phyloP scores from a whole-genome alignment of 2,329 filamentous ascomycete genomes.

The Monosporascus ibericus region DNA sequence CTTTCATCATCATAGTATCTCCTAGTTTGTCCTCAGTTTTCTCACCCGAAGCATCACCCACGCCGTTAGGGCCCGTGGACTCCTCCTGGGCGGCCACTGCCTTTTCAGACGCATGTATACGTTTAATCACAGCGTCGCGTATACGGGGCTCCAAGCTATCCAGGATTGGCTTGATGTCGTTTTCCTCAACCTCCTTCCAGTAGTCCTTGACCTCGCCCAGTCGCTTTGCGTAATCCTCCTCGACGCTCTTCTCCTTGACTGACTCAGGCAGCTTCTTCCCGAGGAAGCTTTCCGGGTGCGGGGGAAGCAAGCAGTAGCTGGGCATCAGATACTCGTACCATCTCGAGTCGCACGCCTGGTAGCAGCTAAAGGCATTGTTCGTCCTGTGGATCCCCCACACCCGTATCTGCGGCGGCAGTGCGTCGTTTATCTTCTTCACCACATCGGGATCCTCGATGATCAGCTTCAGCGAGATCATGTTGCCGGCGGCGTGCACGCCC shows the following conservation, averaged over 20 bases:
- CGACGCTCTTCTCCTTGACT: slow-evolving; percentile 65
- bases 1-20: neutral
- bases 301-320: slow-evolving; percentile 85
- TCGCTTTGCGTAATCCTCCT: slow-evolving; percentile 60
- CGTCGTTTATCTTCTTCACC: slow-evolving; percentile 83
- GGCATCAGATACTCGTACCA: slow-evolving; percentile 98
- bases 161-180: slow-evolving; percentile 67
- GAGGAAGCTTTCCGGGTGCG: slow-evolving; percentile 81
- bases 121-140: slow-evolving; percentile 55
- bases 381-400: slow-evolving; percentile 92
- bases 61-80: slow-evolving; percentile 7
- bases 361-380: slow-evolving; percentile 87
- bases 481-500: slow-evolving; percentile 92
- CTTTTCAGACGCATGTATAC: slow-evolving; percentile 41
- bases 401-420: slow-evolving; percentile 81
- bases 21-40: slow-evolving; percentile 6
- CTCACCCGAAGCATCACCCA: slow-evolving; percentile 5
- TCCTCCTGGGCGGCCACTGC: slow-evolving; percentile 11
- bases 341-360: slow-evolving; percentile 88
- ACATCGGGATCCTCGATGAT: slow-evolving; percentile 89
- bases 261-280: slow-evolving; percentile 76
- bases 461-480: slow-evolving; percentile 90
- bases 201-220: slow-evolving; percentile 75
- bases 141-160: slow-evolving; percentile 58
- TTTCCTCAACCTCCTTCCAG: slow-evolving; percentile 78